phyloP scores from a whole-genome alignment of 2,329 filamentous ascomycete species.

The Fusarium paranaense region DNA sequence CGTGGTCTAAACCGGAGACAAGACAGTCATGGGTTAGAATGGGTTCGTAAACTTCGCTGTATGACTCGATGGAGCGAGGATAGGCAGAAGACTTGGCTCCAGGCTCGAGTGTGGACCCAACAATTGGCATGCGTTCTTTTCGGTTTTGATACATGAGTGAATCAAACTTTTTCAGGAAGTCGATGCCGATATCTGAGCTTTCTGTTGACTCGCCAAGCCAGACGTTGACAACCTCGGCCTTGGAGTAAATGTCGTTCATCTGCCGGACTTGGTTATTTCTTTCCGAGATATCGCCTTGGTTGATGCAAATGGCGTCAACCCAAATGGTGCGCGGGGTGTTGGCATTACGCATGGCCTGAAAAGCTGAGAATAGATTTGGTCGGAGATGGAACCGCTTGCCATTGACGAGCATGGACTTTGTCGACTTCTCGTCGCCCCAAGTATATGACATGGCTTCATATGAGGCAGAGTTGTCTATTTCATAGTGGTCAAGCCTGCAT shows the following conservation, averaged over 20 bases:
- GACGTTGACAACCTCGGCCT: not conserved
- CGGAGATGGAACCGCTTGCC: not conserved
- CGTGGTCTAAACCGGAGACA: not conserved
- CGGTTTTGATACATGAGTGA: not conserved
- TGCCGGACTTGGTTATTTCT: conserved; percentile 7
- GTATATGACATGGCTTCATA: conserved; percentile 21
- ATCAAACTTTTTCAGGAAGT: not conserved
- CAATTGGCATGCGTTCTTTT: rapidly evolving
- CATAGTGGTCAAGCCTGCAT: not conserved
- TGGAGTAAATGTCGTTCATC: conserved; percentile 14
- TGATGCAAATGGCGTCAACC: not conserved
- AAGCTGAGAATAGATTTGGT: not conserved
- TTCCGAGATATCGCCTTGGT: not conserved
- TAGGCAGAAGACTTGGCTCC: not conserved
- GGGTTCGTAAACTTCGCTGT: not conserved
- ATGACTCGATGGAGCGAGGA: not conserved
- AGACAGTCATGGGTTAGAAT: not conserved
- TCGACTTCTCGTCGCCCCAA: conserved; percentile 1
- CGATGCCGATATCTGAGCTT: not conserved
- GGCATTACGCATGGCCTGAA: not conserved
- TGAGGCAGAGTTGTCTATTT: not conserved
- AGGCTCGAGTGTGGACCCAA: not conserved
- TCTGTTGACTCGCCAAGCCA: not conserved
- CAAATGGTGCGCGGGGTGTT: not conserved
- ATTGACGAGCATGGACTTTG: not conserved